Percentiles rank a stretch among this genome's conserved stretches.
phyloP scores from a whole-genome alignment of 202 grass and related monocot genomes.

The Schoenoplectus tabernaemontani region DNA sequence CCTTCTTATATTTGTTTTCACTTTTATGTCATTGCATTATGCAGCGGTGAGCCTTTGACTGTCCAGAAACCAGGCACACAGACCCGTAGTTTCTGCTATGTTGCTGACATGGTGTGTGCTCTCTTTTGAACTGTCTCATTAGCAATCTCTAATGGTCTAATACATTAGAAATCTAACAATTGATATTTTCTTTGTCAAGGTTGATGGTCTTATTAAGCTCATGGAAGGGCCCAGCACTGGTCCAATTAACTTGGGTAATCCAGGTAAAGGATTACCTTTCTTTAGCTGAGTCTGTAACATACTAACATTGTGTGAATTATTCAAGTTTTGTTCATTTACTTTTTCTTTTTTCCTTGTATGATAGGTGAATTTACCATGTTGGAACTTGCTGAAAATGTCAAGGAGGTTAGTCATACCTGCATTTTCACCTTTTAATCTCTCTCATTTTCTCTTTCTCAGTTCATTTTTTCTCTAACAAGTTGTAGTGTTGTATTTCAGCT shows the following conservation, averaged over 20 bases:
- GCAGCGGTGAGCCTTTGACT: constrained; percentile 72
- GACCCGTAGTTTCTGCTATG: constrained; percentile 98
- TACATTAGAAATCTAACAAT: not conserved
- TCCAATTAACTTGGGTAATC: constrained; percentile 94
- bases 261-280: constrained; percentile 42
- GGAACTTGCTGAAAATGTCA: constrained; percentile 94
- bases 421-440: not conserved
- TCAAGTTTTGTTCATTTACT: constrained; percentile 7
- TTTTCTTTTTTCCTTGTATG: not conserved
- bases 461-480: constrained; percentile 16
- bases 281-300: constrained; percentile 6
- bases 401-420: constrained; percentile 47
- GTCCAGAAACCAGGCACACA: constrained; percentile 98
- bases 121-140: not conserved
- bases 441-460: not conserved
- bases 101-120: constrained; percentile 71
- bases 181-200: constrained; percentile 40
- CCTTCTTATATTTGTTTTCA: constrained; percentile 3
- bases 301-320: not conserved
- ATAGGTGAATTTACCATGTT: constrained; percentile 99
- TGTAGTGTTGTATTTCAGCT: constrained; percentile 44
- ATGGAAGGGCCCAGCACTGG: constrained; percentile 95
- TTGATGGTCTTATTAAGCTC: constrained; percentile 95
- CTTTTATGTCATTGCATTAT: constrained; percentile 1
- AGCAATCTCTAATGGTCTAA: not conserved